Conservation (phyloP, 2,329 filamentous ascomycete genomes). For the Dendryphion nanum region DNA sequence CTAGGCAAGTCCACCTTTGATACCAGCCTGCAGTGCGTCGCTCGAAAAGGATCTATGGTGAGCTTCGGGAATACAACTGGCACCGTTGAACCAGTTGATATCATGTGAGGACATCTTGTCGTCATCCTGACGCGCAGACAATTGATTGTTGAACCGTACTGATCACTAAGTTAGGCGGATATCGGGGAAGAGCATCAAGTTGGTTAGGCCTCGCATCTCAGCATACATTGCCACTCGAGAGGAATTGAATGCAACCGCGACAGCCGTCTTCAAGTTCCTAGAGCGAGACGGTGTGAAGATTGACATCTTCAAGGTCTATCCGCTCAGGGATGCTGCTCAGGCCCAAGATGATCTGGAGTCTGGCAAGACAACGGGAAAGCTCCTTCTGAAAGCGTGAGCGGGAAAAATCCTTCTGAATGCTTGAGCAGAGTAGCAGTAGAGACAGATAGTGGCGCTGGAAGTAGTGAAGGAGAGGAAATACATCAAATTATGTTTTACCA, state of each 20-base stretch:
- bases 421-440: constrained; percentile 1
- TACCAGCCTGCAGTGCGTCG: constrained; percentile 68
- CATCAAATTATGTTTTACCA: constrained; percentile 1
- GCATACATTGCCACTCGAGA: constrained; percentile 59
- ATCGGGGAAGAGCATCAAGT: constrained; percentile 70
- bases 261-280: constrained; percentile 72
- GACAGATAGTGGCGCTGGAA: not conserved
- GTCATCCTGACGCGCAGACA: not conserved
- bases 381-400: constrained; percentile 64
- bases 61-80: constrained; percentile 83
- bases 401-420: constrained; percentile 1
- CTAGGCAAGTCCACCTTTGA: constrained; percentile 87
- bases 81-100: constrained; percentile 65
- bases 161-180: constrained; percentile 45
- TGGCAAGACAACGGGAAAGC: constrained; percentile 79
- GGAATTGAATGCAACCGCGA: constrained; percentile 68
- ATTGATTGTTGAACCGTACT: constrained; percentile 1
- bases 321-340: constrained; percentile 66
- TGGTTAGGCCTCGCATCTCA: constrained; percentile 72
- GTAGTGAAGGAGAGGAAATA: constrained; percentile 1
- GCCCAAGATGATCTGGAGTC: constrained; percentile 80
- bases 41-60: constrained; percentile 73
- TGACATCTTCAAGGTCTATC: constrained; percentile 73
- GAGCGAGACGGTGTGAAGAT: constrained; percentile 68
- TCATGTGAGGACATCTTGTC: constrained; percentile 1